Percentiles rank a stretch among this genome's conserved stretches.
phyloP scores from a whole-genome alignment of 2,329 filamentous ascomycete genomes.

The Talaromyces sp. region DNA sequence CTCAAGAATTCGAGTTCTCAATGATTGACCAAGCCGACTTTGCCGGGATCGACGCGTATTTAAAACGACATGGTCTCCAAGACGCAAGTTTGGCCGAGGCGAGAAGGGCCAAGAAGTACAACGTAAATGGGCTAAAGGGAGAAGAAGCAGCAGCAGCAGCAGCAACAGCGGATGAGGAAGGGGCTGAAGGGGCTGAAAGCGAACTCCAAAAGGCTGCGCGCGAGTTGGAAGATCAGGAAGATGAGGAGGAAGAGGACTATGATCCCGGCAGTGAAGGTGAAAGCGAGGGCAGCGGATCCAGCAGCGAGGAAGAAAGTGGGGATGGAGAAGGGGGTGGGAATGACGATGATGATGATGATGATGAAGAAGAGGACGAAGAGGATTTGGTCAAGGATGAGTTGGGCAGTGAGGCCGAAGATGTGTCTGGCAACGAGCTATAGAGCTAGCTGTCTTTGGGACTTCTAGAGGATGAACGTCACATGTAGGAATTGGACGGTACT shows the following conservation, averaged over 20 bases:
- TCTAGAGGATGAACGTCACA: not conserved
- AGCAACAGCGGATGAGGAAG: slow-evolving; percentile 22
- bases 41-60: slow-evolving; percentile 57
- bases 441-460: not conserved
- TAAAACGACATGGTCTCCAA: slow-evolving; percentile 58
- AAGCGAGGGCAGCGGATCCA: slow-evolving; percentile 44
- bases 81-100: slow-evolving; percentile 60
- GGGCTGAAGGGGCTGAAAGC: slow-evolving; percentile 47
- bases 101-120: slow-evolving; percentile 56
- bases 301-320: slow-evolving; percentile 38
- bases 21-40: slow-evolving; percentile 64
- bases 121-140: slow-evolving; percentile 38
- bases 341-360: slow-evolving; percentile 33
- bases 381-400: slow-evolving; percentile 39
- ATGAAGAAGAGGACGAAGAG: slow-evolving; percentile 37
- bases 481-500: not conserved
- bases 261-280: slow-evolving; percentile 47
- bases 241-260: slow-evolving; percentile 49
- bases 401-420: slow-evolving; percentile 41
- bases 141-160: slow-evolving; percentile 27
- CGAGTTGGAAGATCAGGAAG: slow-evolving; percentile 46
- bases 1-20: slow-evolving; percentile 58
- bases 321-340: slow-evolving; percentile 28
- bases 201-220: slow-evolving; percentile 56
- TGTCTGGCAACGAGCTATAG: slow-evolving; percentile 21